Percentiles rank a stretch among this genome's conserved stretches.
Conservation (phyloP, 2,329 filamentous ascomycete genomes). For the Moelleriella libera region DNA sequence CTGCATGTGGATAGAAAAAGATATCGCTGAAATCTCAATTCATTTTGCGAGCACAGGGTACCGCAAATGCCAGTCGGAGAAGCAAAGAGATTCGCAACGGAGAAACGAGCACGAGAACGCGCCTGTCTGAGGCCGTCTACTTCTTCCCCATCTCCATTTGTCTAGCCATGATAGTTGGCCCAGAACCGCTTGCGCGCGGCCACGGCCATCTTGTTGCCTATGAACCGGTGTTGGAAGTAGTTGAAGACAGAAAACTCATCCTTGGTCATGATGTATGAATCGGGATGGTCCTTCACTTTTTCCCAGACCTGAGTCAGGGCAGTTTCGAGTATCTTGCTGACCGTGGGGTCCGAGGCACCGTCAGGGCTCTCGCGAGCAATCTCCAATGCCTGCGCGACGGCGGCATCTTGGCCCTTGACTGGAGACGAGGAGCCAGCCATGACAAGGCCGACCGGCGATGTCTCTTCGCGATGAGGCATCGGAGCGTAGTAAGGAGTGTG, state of each 20-base stretch:
- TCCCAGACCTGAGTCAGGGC: constrained; percentile 53
- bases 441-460: constrained; percentile 5
- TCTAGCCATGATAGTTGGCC: constrained; percentile 28
- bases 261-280: constrained; percentile 57
- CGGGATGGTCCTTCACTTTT: constrained; percentile 48
- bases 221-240: constrained; percentile 59
- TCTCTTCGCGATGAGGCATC: constrained; percentile 11
- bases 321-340: constrained; percentile 50
- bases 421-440: constrained; percentile 2
- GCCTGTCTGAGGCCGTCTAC: too few relatives aligned
- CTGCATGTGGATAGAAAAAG: too few relatives aligned
- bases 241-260: constrained; percentile 83
- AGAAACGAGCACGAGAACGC: too few relatives aligned
- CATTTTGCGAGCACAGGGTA: too few relatives aligned
- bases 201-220: constrained; percentile 32
- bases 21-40: too few relatives aligned
- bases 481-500: not conserved
- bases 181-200: constrained; percentile 37
- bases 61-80: too few relatives aligned
- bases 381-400: constrained; percentile 56
- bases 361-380: constrained; percentile 61
- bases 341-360: constrained; percentile 45
- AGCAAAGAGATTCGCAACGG: too few relatives aligned
- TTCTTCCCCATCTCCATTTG: not conserved
- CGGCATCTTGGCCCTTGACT: constrained; percentile 17